Conservation (phyloP, 495 filamentous ascomycete species). For the Apiosordaria backusii region DNA sequence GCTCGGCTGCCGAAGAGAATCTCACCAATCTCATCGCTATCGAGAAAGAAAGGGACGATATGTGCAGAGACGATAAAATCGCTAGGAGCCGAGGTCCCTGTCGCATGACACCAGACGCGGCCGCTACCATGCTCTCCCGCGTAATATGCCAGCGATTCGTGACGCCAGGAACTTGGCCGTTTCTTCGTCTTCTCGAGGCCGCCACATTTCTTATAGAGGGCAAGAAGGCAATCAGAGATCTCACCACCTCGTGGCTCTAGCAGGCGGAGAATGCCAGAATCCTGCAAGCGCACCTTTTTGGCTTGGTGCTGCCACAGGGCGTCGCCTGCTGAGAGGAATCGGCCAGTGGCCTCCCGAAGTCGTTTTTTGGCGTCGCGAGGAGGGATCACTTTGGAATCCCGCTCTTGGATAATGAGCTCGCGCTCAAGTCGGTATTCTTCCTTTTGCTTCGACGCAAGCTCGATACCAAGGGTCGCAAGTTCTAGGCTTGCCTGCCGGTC, state of each 20-base stretch:
- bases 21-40: no score
- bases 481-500: neutral
- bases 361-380: neutral
- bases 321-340: slow-evolving; percentile 11
- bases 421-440: neutral
- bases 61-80: slow-evolving; percentile 6
- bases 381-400: neutral
- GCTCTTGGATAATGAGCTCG: neutral
- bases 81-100: neutral
- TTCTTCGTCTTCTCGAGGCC: slow-evolving; percentile 11
- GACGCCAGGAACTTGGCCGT: slow-evolving; percentile 6
- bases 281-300: slow-evolving; percentile 10
- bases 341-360: slow-evolving; percentile 2
- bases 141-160: slow-evolving; percentile 1
- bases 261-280: slow-evolving; percentile 8
- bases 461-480: neutral
- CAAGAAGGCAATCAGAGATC: slow-evolving; percentile 9
- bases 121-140: neutral
- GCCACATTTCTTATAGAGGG: slow-evolving; percentile 9
- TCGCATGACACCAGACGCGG: slow-evolving; percentile 9
- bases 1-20: no score
- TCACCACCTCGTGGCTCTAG: slow-evolving; percentile 3
- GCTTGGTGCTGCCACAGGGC: slow-evolving; percentile 7
- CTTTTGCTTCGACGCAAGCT: neutral
- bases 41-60: slow-evolving; percentile 20